Base-by-base conservation (phyloP, 495 filamentous ascomycete species). In the Penicillium desertorum region DNA sequence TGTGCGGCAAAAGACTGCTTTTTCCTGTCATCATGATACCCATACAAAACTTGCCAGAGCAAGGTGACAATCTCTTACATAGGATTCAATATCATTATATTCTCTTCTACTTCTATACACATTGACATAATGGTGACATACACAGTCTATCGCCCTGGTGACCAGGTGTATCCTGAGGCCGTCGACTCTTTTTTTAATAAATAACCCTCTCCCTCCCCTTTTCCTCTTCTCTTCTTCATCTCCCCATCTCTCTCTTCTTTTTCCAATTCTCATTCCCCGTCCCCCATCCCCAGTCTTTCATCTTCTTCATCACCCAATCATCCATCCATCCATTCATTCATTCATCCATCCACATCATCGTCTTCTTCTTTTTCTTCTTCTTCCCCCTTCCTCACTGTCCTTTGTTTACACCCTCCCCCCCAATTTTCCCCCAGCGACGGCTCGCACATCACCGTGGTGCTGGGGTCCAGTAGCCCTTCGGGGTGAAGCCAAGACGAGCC, bases 31-130 rank as follows among this genome's bases (percentile, higher is more conserved):
- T 55, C 52, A 55, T 46, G 52, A 55, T 42, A 48, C 52, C 57
- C 47, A 59, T 30, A 47, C 51, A 54, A 39, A 42, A 52, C n/a
- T 46, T 56, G 54, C 27, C 46, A 45, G 52, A 46, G 43, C 52
- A 52, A 52, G 50, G 50, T 52, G 50, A 36, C 51, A 48, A 48
- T 39, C 30, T 46, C 37, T 44, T 41, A 53, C 25, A 53, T 53
- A 54, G 51, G 23, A 54, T 45, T 29, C 50, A 39, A 37, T 41
- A 37, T 30, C 51, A 54, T 54, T 54, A 23, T 30, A 25, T 17
- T 52, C 22, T 19, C 32, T 52, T 52, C 42, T 29, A 46, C 25
- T 29, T n/a, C 12, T 46, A 29, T 46, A 17, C 16, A 39, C 7
- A 17, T 39, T 39, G 36, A 39, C 36, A 39, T 39, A 39, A 39